Evolutionary conservation across 1,284 basidiomycete species (phyloP).

Genomic region (Trichosporon faecale): DNA sequence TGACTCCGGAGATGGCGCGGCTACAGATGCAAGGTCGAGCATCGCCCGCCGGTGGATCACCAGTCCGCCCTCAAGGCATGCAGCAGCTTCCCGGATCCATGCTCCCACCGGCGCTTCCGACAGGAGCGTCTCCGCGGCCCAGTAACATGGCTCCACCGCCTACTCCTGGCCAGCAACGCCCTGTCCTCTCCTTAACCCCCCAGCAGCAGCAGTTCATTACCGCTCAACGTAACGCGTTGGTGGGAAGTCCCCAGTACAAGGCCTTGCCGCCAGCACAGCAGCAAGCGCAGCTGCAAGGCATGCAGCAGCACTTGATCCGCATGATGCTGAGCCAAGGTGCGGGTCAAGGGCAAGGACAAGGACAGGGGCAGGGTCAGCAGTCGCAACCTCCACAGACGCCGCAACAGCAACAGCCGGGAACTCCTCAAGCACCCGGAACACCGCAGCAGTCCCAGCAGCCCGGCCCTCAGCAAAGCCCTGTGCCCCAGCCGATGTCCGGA

Average conservation of each 20-base stretch:
- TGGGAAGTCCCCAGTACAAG: slow-evolving; percentile 32
- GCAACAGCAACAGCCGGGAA: slow-evolving; percentile 27
- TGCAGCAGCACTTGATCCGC: slow-evolving; percentile 35
- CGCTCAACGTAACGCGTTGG: slow-evolving; percentile 24
- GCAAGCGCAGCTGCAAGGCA: slow-evolving; percentile 34
- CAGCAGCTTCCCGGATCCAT: slow-evolving; percentile 19
- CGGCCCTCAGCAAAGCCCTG: slow-evolving; percentile 30
- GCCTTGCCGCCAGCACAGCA: slow-evolving; percentile 38
- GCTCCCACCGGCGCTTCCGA: slow-evolving; percentile 25
- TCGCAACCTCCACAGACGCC: slow-evolving; percentile 28
- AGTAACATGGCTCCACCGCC: slow-evolving; percentile 20
- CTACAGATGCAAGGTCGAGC: slow-evolving; percentile 27
- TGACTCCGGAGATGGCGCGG: slow-evolving; percentile 26
- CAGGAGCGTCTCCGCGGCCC: slow-evolving; percentile 24
- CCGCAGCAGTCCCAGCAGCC: slow-evolving; percentile 30
- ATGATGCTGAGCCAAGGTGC: slow-evolving; percentile 27
- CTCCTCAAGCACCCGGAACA: slow-evolving; percentile 2
- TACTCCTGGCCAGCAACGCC: not conserved
- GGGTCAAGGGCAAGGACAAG: slow-evolving; percentile 22
- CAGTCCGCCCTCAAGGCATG: slow-evolving; percentile 19
- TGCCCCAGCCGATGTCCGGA: slow-evolving; percentile 28
- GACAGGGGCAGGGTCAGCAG: slow-evolving; percentile 31
- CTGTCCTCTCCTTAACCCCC: slow-evolving; percentile 25
- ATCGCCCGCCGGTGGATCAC: slow-evolving; percentile 27
- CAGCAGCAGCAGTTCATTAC: slow-evolving; percentile 42